These are phyloP conservation scores for Olyra latifolia DNA, from an alignment of 176 grass and related monocot genomes.

Conservation along the genomic window DNA sequence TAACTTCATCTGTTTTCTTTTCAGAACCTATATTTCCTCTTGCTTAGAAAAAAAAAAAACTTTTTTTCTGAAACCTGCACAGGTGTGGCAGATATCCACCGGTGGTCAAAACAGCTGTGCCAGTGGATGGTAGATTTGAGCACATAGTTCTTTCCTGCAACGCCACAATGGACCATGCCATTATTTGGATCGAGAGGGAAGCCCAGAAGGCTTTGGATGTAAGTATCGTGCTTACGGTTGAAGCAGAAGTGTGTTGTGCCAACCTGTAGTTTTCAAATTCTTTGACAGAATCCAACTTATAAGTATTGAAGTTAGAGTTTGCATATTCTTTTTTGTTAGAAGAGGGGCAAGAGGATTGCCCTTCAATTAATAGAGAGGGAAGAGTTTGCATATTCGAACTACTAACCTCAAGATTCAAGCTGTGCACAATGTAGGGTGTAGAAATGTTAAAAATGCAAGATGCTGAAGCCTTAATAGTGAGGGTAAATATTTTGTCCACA, in stretches of 20 bases:
- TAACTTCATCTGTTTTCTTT: neutral
- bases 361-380: no score
- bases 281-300: neutral
- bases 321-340: neutral
- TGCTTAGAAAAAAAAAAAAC: neutral
- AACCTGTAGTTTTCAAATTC: neutral
- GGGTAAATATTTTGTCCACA: neutral
- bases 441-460: neutral
- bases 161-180: constrained; percentile 80
- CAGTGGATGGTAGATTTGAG: constrained; percentile 94
- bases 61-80: constrained; percentile 15
- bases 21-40: neutral
- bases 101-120: constrained; percentile 89
- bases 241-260: neutral
- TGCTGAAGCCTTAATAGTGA: neutral
- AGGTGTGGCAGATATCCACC: constrained; percentile 91
- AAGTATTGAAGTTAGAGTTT: neutral
- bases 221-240: constrained; percentile 28
- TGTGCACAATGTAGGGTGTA: neutral
- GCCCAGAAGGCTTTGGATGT: constrained; percentile 83
- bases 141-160: constrained; percentile 96
- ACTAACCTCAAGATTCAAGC: neutral
- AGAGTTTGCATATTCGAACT: neutral
- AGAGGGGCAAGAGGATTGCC: no score
- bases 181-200: constrained; percentile 86